Conservation (phyloP, 2,329 filamentous ascomycete genomes). For the Periglandula ipomoeae region DNA sequence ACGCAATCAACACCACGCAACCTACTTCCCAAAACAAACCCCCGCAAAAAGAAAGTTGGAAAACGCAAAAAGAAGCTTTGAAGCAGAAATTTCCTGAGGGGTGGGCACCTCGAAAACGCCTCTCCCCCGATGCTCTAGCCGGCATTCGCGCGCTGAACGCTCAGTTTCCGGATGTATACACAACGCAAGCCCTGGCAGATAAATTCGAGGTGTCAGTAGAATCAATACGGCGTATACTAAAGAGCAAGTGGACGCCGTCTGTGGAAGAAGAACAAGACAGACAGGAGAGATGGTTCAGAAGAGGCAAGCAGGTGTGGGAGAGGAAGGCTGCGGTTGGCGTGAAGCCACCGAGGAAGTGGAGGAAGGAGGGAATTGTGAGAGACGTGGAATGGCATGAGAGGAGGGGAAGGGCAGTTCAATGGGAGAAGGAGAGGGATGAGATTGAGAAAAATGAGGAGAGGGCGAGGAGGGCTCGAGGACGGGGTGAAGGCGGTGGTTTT, state of each 20-base stretch:
- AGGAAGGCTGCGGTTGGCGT: slow-evolving; percentile 50
- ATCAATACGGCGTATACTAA: slow-evolving; percentile 77
- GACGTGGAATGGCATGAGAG: slow-evolving; percentile 33
- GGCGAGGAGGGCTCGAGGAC: slow-evolving; percentile 11
- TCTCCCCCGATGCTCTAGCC: slow-evolving; percentile 87
- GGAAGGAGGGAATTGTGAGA: slow-evolving; percentile 41
- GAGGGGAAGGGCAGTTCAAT: slow-evolving; percentile 17
- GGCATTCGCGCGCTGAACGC: slow-evolving; percentile 77
- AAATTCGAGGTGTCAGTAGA: slow-evolving; percentile 85
- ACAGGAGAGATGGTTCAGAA: slow-evolving; percentile 51
- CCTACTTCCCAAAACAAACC: neutral
- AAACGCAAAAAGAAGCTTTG: slow-evolving; percentile 64
- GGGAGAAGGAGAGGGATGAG: slow-evolving; percentile 21
- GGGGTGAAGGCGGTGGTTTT: neutral
- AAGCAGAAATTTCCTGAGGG: slow-evolving; percentile 70
- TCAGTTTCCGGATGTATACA: slow-evolving; percentile 69
- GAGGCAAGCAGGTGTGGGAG: slow-evolving; percentile 51
- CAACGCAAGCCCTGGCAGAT: slow-evolving; percentile 60
- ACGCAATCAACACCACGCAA: neutral
- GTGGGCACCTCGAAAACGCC: slow-evolving; percentile 75
- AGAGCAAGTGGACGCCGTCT: slow-evolving; percentile 61
- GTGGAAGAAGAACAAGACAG: slow-evolving; percentile 49
- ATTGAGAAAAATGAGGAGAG: slow-evolving; percentile 19
- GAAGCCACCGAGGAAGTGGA: slow-evolving; percentile 54
- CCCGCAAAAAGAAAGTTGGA: slow-evolving; percentile 48